Evolutionary conservation across 2,329 filamentous ascomycete species (phyloP).

Genomic region (Fusarium fujikuroi): DNA sequence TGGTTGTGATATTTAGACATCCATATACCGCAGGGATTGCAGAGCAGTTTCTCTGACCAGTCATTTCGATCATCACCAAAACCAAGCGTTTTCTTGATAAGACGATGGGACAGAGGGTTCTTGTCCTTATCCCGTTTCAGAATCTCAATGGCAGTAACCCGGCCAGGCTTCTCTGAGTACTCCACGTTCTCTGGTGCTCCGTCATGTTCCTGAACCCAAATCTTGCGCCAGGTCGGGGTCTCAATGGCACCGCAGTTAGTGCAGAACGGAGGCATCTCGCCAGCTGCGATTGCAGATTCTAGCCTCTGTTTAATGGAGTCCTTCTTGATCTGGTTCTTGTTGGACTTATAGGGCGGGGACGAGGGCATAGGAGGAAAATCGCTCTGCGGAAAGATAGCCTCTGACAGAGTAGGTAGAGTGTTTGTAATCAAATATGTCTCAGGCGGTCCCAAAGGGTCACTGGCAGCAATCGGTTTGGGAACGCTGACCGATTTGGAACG

Average conservation of each 20-base stretch:
- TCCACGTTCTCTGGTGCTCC: slow-evolving; percentile 77
- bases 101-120: slow-evolving; percentile 73
- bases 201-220: slow-evolving; percentile 80
- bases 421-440: slow-evolving; percentile 33
- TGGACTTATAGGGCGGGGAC: slow-evolving; percentile 59
- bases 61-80: slow-evolving; percentile 69
- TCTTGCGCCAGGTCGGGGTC: slow-evolving; percentile 95
- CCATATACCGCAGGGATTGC: slow-evolving; percentile 97
- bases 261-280: slow-evolving; percentile 88
- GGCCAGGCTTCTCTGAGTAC: slow-evolving; percentile 77
- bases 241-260: slow-evolving; percentile 94
- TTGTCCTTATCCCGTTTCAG: slow-evolving; percentile 71
- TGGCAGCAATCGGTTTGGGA: slow-evolving; percentile 56
- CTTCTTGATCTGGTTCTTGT: slow-evolving; percentile 74
- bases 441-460: slow-evolving; percentile 55
- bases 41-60: slow-evolving; percentile 81
- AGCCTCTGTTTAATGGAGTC: slow-evolving; percentile 68
- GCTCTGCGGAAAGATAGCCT: slow-evolving; percentile 56
- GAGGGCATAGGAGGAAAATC: slow-evolving; percentile 55
- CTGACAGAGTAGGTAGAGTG: slow-evolving; percentile 45
- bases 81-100: slow-evolving; percentile 79
- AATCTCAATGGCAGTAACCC: slow-evolving; percentile 78
- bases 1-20: slow-evolving; percentile 88
- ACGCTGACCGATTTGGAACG: slow-evolving; percentile 52
- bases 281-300: slow-evolving; percentile 75